A percentile compares a stretch with the other conserved stretches of the same genome.
phyloP scores from a whole-genome alignment of 1,284 basidiomycete species.

The Ceratobasidium sp. region DNA sequence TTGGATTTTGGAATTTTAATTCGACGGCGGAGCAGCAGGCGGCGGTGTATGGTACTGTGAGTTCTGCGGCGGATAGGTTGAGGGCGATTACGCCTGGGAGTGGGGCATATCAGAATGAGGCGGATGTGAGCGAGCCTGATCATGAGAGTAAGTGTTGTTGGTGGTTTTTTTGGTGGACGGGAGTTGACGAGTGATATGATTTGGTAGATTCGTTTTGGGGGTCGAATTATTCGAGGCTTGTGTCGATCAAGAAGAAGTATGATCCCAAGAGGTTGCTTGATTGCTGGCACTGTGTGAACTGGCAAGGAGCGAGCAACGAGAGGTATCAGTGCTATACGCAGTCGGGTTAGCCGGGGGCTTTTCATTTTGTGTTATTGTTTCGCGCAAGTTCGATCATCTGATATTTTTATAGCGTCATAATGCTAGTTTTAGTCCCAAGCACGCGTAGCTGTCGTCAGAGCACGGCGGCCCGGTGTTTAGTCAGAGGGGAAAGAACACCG shows the following conservation, averaged over 20 bases:
- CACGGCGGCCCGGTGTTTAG: neutral
- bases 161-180: too few species aligned
- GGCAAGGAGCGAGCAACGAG: conserved; percentile 23
- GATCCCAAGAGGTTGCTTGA: conserved; percentile 69
- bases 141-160: too few species aligned
- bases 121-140: conserved; percentile 69
- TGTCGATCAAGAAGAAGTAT: conserved; percentile 70
- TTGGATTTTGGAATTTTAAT: conserved; percentile 42
- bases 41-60: conserved; percentile 45
- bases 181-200: too few species aligned
- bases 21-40: conserved; percentile 39
- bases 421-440: neutral
- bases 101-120: conserved; percentile 65
- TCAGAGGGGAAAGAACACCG: neutral
- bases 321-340: conserved; percentile 40
- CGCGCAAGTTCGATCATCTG: neutral
- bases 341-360: conserved; percentile 15
- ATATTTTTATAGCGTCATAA: neutral
- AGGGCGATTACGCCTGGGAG: conserved; percentile 31
- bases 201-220: conserved; percentile 68
- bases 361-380: conserved; percentile 4
- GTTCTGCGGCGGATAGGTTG: conserved; percentile 45
- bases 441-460: neutral
- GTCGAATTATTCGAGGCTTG: conserved; percentile 64
- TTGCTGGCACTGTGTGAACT: conserved; percentile 69